These are phyloP conservation scores for Crucihimalaya himalaica DNA, from an alignment of 345 rosid genomes.

Conservation along the genomic window DNA sequence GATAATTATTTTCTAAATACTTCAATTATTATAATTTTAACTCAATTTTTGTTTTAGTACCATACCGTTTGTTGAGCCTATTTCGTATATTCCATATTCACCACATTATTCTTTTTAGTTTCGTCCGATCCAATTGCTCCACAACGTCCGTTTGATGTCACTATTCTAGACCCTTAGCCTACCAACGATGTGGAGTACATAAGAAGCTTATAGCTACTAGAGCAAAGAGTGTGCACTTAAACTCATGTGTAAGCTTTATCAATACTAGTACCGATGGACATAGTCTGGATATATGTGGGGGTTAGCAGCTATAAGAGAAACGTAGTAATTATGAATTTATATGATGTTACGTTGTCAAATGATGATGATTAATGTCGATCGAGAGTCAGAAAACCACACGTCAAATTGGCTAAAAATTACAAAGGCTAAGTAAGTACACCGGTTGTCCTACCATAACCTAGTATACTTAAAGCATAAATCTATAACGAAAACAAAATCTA, in stretches of 20 bases:
- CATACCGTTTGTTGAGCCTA: background rate
- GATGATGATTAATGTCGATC: constrained; percentile 1
- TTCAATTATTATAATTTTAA: background rate
- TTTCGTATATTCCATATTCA: background rate
- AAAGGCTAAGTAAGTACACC: constrained; percentile 3
- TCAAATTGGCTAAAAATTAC: background rate
- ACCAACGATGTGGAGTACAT: background rate
- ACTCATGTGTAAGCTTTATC: background rate
- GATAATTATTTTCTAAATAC: background rate
- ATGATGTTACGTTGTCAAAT: background rate
- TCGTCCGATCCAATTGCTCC: background rate
- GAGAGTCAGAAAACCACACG: background rate
- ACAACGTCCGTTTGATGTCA: background rate
- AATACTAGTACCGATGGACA: background rate
- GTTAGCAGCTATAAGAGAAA: background rate
- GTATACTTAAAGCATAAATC: background rate
- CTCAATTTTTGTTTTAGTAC: background rate
- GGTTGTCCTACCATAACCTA: background rate
- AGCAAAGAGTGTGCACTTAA: background rate
- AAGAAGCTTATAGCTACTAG: background rate
- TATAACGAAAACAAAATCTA: background rate
- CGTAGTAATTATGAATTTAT: background rate
- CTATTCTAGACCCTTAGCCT: background rate
- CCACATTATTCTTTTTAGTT: background rate
- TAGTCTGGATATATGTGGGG: background rate